phyloP scores from a whole-genome alignment of 345 rosid species.

The Euphorbia peplus region DNA sequence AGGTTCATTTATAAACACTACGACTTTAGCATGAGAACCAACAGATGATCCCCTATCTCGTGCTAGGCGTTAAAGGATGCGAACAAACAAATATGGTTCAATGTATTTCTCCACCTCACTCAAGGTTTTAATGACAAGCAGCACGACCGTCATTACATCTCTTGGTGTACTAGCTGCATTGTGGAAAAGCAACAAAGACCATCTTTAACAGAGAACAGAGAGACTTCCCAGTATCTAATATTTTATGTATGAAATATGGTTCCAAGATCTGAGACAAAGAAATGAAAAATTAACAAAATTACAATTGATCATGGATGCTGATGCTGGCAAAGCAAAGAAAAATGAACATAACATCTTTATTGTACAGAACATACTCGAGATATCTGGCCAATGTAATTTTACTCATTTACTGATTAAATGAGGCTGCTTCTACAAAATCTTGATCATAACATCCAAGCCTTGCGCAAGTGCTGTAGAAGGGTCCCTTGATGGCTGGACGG shows the following conservation, averaged over 20 bases:
- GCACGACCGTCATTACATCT: slow-evolving; percentile 73
- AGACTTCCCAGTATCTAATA: slow-evolving; percentile 94
- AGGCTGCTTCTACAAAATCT: slow-evolving; percentile 94
- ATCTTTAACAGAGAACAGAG: too few species aligned
- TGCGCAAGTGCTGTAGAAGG: slow-evolving; percentile 97
- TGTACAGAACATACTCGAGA: slow-evolving; percentile 57
- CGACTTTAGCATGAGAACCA: slow-evolving; percentile 69
- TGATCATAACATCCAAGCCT: slow-evolving; percentile 99
- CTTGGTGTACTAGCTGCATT: slow-evolving; percentile 61
- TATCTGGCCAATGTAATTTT: slow-evolving; percentile 92
- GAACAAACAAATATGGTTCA: slow-evolving; percentile 71
- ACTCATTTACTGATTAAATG: slow-evolving; percentile 81
- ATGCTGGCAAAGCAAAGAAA: background rate
- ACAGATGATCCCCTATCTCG: slow-evolving; percentile 87
- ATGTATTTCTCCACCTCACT: slow-evolving; percentile 80
- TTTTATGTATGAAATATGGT: slow-evolving; percentile 90
- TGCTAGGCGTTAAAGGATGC: slow-evolving; percentile 82
- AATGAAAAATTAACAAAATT: slow-evolving; percentile 13
- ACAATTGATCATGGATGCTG: slow-evolving; percentile 11
- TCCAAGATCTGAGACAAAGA: slow-evolving; percentile 67
- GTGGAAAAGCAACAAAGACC: too few species aligned
- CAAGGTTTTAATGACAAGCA: slow-evolving; percentile 87
- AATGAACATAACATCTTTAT: slow-evolving; percentile 3
- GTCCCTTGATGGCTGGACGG: slow-evolving; percentile 88
- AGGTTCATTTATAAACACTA: too few species aligned